Evolutionary conservation across 768 basidiomycete species (phyloP).

Genomic region (Lactarius vividus): DNA sequence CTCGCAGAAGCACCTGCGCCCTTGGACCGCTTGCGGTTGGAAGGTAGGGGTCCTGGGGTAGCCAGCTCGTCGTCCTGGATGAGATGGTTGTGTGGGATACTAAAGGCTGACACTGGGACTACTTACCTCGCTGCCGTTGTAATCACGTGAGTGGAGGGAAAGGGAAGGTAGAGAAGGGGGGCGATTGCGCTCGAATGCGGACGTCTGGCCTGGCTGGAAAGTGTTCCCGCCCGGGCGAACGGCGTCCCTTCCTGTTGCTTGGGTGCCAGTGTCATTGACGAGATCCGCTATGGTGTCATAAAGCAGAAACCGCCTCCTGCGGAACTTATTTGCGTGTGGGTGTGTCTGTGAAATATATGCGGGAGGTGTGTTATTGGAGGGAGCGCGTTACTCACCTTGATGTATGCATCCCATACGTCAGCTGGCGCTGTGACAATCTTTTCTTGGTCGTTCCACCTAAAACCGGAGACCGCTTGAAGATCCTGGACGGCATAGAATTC

Average conservation of each 20-base stretch:
- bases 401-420: not conserved
- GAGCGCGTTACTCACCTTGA: not conserved
- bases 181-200: not conserved
- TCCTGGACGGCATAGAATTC: not conserved
- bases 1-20: not conserved
- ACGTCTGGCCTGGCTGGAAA: not conserved
- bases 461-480: not conserved
- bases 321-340: not conserved
- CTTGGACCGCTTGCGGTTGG: not conserved
- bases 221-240: not conserved
- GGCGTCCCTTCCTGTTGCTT: not conserved
- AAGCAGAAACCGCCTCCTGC: not conserved
- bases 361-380: not conserved
- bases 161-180: not conserved
- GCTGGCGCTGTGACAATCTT: not conserved
- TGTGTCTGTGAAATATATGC: not conserved
- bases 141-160: not conserved
- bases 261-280: not conserved
- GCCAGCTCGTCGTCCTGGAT: not conserved
- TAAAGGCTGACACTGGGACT: not conserved
- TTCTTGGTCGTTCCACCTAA: not conserved
- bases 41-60: not conserved
- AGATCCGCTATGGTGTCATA: not conserved
- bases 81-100: not conserved
- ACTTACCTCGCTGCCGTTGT: not conserved